Conservation (phyloP, 352 stramenopile species). For the Phytophthora uliginosa region DNA sequence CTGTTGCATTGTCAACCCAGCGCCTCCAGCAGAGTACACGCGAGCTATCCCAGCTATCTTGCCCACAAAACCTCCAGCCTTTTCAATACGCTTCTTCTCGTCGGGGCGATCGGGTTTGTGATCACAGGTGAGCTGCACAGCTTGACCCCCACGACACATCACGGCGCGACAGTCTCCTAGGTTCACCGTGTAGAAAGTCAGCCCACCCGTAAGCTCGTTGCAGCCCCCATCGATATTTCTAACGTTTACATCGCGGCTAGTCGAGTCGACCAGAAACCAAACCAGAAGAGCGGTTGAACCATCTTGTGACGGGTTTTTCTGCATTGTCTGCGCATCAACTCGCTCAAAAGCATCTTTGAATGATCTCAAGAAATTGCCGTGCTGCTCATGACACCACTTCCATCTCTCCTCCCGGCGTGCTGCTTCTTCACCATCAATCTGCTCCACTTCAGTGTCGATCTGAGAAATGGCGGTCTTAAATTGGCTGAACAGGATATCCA, state of each 20-base stretch:
- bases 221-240: too few relatives aligned
- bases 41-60: constrained; percentile 58
- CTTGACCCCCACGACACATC: constrained; percentile 53
- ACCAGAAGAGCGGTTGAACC: constrained; percentile 63
- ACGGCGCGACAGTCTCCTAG: constrained; percentile 74
- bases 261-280: constrained; percentile 52
- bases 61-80: constrained; percentile 59
- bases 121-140: constrained; percentile 57
- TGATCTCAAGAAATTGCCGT: constrained; percentile 38
- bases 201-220: neutral
- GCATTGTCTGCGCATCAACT: constrained; percentile 53
- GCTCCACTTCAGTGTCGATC: constrained; percentile 37
- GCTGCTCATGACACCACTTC: constrained; percentile 37
- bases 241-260: neutral
- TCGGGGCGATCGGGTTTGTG: constrained; percentile 64
- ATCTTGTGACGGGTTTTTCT: constrained; percentile 55
- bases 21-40: constrained; percentile 60
- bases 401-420: constrained; percentile 26
- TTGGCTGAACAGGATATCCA: constrained; percentile 32
- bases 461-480: constrained; percentile 33
- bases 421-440: constrained; percentile 50
- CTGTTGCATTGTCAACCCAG: constrained; percentile 40
- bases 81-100: constrained; percentile 63
- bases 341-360: constrained; percentile 52
- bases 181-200: constrained; percentile 69